Evolutionary conservation across 208 protist species (phyloP), one percentile per base, ranked within the genome.

Genomic region (Zelonia costaricensis): DNA sequence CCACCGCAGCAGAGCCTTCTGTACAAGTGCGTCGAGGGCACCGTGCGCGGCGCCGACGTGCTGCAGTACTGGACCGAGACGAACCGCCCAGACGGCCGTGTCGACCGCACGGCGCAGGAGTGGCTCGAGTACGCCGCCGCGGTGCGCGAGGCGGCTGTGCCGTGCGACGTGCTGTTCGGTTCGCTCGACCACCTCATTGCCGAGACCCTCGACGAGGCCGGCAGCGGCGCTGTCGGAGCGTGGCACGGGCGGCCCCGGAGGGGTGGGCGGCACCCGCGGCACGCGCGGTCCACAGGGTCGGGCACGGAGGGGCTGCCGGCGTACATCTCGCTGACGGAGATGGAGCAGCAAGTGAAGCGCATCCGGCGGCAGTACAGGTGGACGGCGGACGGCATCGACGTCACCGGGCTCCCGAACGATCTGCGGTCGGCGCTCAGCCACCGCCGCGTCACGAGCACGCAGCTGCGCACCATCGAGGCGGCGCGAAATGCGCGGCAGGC

Each of bases 341-440:
- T 95, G 61, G 84, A 89, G 60, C 52, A 73, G 56, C 84, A 93
- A 69, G 74, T 95, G 23, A 74, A 80, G 16, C 51, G 64, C 27
- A 57, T 95, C 13, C 74, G 75, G 27, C 55, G 49, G 16, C 72
- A 76, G 36, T 76, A 78, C 43, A 57, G 54, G 15, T 78, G 69
- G 65, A 93, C 86, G 12, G 44, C 56, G 10, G 86, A 93, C 45
- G 89, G 86, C 18, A 95, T 93, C 69, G 84, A 93, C 49, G 82
- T 93, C 20, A 92, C 82, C 3, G 89, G 84, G 3, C 74, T 95
- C 16, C 62, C 69, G 4, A 38, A 49, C 0, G 79, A 88, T 16
- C 62, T 95, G 22, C 84, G 88, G 62, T 52, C 48, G 22, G 89
- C 89, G 4, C 80, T 95, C 30, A 62, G 69, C 28, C 75, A 80